Evolutionary conservation across 768 basidiomycete genomes (phyloP).

Genomic region (Aureoboletus auriporus): DNA sequence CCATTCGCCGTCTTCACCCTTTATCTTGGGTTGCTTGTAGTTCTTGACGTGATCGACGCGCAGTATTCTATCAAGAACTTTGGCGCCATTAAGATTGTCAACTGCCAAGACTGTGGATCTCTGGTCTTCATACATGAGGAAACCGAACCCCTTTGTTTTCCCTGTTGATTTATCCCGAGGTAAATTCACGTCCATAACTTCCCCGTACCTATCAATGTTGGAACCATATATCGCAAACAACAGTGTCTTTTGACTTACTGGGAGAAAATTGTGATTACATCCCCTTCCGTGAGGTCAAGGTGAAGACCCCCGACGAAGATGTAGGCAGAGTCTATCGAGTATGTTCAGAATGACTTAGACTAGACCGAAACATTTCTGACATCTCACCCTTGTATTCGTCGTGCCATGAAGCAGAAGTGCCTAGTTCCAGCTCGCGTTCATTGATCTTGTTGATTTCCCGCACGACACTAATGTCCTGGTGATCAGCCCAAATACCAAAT

Average conservation of each 20-base stretch:
- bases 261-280: constrained; percentile 95
- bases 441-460: constrained; percentile 94
- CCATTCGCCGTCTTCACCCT: constrained; percentile 82
- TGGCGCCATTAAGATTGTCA: constrained; percentile 96
- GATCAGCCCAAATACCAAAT: constrained; percentile 6
- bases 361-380: background rate
- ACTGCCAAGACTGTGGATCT: constrained; percentile 93
- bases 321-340: constrained; percentile 79
- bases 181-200: constrained; percentile 91
- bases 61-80: constrained; percentile 78
- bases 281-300: constrained; percentile 91
- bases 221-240: background rate
- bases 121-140: constrained; percentile 99
- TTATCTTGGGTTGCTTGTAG: constrained; percentile 82
- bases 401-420: constrained; percentile 81
- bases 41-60: constrained; percentile 91
- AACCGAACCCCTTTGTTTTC: constrained; percentile 88
- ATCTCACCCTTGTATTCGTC: constrained; percentile 83
- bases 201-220: constrained; percentile 71
- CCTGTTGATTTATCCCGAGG: constrained; percentile 93
- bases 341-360: constrained; percentile 3
- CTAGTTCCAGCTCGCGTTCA: constrained; percentile 80
- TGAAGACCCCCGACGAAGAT: constrained; percentile 89
- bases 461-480: constrained; percentile 60
- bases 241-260: constrained; percentile 57